Percentiles rank a stretch among this genome's conserved stretches.
These are phyloP conservation scores for Cladosporium austrohemisphaericum DNA, from an alignment of 2,329 filamentous ascomycete species.

Conservation along the genomic window DNA sequence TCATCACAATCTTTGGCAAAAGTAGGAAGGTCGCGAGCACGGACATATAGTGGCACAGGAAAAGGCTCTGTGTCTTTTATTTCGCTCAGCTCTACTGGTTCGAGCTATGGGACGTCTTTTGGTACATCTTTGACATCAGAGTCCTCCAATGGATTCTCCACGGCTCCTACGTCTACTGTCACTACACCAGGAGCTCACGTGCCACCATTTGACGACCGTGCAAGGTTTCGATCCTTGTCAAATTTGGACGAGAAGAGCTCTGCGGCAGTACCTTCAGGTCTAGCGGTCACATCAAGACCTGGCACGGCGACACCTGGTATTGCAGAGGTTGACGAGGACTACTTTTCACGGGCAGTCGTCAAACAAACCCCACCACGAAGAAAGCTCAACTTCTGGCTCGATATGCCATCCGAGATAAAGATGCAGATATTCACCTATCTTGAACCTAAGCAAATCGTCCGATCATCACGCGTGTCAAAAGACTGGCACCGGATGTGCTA, in stretches of 20 bases:
- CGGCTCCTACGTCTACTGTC: constrained; percentile 52
- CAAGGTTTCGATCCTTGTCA: constrained; percentile 55
- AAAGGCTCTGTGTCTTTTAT: constrained; percentile 65
- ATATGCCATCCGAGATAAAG: constrained; percentile 77
- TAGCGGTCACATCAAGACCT: constrained; percentile 48
- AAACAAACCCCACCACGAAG: constrained; percentile 26
- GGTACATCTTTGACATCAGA: constrained; percentile 55
- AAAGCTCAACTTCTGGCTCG: constrained; percentile 69
- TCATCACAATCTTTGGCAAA: constrained; percentile 71
- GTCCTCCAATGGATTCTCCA: constrained; percentile 54
- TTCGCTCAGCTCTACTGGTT: constrained; percentile 52
- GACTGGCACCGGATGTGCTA: constrained; percentile 80
- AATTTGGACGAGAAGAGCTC: constrained; percentile 49
- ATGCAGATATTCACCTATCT: constrained; percentile 74
- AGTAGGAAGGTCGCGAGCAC: constrained; percentile 57
- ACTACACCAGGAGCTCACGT: constrained; percentile 44
- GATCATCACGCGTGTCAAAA: constrained; percentile 72
- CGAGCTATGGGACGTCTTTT: constrained; percentile 51
- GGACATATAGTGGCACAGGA: constrained; percentile 58
- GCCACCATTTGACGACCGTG: constrained; percentile 50
- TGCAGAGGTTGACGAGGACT: constrained; percentile 41
- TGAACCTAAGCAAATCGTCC: constrained; percentile 74
- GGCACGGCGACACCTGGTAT: constrained; percentile 27
- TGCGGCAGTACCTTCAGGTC: constrained; percentile 60
- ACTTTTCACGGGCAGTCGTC: constrained; percentile 39